phyloP scores from a whole-genome alignment of 2,329 filamentous ascomycete species.

The Colletotrichum magnum region DNA sequence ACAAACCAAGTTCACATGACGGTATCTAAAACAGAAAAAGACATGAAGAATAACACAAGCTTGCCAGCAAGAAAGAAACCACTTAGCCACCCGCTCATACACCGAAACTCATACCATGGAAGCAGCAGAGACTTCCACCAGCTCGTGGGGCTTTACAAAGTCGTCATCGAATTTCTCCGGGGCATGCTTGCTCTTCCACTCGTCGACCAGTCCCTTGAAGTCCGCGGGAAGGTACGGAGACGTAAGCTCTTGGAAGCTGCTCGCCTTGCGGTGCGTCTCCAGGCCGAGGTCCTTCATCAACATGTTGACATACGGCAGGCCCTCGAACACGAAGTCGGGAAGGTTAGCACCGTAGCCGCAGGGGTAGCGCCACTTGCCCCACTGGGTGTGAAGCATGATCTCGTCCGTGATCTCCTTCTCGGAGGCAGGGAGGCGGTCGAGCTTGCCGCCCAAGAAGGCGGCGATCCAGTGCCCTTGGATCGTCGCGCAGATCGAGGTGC shows the following conservation, averaged over 20 bases:
- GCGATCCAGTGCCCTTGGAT: slow-evolving; percentile 67
- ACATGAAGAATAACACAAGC: too few species aligned
- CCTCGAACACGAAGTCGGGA: slow-evolving; percentile 73
- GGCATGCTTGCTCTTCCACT: slow-evolving; percentile 21
- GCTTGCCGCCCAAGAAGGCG: slow-evolving; percentile 68
- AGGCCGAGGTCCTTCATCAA: slow-evolving; percentile 43
- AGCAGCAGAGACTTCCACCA: neutral
- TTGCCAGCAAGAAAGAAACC: neutral
- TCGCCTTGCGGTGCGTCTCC: slow-evolving; percentile 39
- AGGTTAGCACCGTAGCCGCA: slow-evolving; percentile 62
- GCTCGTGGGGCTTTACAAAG: neutral
- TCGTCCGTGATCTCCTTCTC: slow-evolving; percentile 54
- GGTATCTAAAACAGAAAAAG: too few species aligned
- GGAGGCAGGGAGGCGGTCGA: slow-evolving; percentile 49
- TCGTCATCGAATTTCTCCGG: slow-evolving; percentile 4
- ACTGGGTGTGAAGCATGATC: slow-evolving; percentile 67
- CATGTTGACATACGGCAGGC: slow-evolving; percentile 64
- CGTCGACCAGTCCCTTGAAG: slow-evolving; percentile 20
- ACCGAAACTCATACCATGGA: neutral
- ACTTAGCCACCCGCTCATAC: neutral
- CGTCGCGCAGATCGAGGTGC: slow-evolving; percentile 51
- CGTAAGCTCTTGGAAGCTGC: slow-evolving; percentile 37
- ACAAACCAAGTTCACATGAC: too few species aligned
- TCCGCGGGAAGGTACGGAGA: slow-evolving; percentile 16
- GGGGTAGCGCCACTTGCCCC: slow-evolving; percentile 67